Evolutionary conservation across 2,329 filamentous ascomycete species (phyloP).

Genomic region (Leptographium lundbergii): DNA sequence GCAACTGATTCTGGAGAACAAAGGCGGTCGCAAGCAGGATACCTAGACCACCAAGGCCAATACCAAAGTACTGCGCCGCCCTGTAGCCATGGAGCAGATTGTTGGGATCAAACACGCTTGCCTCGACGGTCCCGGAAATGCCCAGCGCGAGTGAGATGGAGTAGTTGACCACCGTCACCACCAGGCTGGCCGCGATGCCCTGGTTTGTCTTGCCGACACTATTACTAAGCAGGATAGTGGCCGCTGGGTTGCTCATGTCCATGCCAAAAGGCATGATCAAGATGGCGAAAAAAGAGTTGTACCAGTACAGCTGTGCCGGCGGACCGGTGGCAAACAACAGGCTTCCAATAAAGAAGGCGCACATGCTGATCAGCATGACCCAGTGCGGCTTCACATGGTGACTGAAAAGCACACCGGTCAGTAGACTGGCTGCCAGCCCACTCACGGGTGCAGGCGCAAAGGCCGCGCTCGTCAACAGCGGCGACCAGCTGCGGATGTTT

Average conservation of each 20-base stretch:
- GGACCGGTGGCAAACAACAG: conserved; percentile 35
- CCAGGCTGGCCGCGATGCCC: conserved; percentile 37
- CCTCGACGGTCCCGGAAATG: conserved; percentile 51
- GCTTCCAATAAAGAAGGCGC: conserved; percentile 29
- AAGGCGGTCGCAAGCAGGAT: conserved; percentile 21
- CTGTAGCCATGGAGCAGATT: conserved; percentile 22
- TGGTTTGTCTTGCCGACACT: conserved; percentile 31
- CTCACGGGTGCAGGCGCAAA: conserved; percentile 30
- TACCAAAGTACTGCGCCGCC: conserved; percentile 27
- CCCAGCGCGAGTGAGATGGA: conserved; percentile 53
- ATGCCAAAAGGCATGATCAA: conserved; percentile 49
- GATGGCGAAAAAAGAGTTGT: conserved; percentile 44
- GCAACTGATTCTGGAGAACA: conserved; percentile 14
- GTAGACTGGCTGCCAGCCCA: conserved; percentile 31
- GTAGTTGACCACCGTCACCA: conserved; percentile 57
- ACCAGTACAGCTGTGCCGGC: conserved; percentile 49
- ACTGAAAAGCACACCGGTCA: conserved; percentile 29
- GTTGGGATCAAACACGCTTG: conserved; percentile 18
- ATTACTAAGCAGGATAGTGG: conserved; percentile 47
- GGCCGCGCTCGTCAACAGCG: conserved; percentile 31
- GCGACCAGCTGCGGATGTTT: conserved; percentile 22
- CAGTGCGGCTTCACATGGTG: conserved; percentile 22
- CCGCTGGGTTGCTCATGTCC: conserved; percentile 55
- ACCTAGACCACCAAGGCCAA: conserved; percentile 25
- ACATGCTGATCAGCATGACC: conserved; percentile 31